phyloP scores from a whole-genome alignment of 768 basidiomycete genomes.

The Mycena maculata region DNA sequence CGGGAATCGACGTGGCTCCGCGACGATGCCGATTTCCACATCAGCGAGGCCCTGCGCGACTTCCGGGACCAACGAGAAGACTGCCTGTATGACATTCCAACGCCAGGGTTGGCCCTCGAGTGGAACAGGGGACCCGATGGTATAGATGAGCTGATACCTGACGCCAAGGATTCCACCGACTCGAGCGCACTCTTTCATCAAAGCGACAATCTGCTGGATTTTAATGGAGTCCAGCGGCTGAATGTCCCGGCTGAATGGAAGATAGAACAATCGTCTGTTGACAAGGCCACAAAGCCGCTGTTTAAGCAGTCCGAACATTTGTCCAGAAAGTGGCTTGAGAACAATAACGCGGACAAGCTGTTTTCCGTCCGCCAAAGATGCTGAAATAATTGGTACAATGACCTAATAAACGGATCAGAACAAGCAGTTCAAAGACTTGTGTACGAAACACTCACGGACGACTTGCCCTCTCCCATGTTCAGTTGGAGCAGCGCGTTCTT shows the following conservation, averaged over 20 bases:
- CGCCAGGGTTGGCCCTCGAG: constrained; percentile 57
- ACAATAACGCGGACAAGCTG: constrained; percentile 62
- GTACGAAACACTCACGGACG: constrained; percentile 42
- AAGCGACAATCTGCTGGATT: constrained; percentile 38
- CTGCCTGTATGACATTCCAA: constrained; percentile 54
- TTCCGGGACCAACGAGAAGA: constrained; percentile 46
- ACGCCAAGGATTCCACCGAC: constrained; percentile 56
- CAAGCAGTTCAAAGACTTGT: background rate
- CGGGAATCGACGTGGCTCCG: constrained; percentile 9
- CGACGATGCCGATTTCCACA: constrained; percentile 34
- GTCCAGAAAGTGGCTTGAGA: constrained; percentile 57
- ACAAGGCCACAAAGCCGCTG: constrained; percentile 56
- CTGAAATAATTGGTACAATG: constrained; percentile 59
- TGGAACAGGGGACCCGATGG: constrained; percentile 49
- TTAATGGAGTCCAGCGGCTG: constrained; percentile 30
- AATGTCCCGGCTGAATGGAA: constrained; percentile 62
- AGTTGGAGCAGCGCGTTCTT: constrained; percentile 59
- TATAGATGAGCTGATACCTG: constrained; percentile 62
- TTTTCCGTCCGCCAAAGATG: constrained; percentile 54
- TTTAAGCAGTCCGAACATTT: constrained; percentile 62
- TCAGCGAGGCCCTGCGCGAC: constrained; percentile 33
- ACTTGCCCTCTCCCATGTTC: constrained; percentile 72
- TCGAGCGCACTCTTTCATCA: constrained; percentile 53
- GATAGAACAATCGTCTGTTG: constrained; percentile 59
- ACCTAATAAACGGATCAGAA: constrained; percentile 31